Conservation (phyloP, 2,329 filamentous ascomycete species). For the Trichoderma sp. region DNA sequence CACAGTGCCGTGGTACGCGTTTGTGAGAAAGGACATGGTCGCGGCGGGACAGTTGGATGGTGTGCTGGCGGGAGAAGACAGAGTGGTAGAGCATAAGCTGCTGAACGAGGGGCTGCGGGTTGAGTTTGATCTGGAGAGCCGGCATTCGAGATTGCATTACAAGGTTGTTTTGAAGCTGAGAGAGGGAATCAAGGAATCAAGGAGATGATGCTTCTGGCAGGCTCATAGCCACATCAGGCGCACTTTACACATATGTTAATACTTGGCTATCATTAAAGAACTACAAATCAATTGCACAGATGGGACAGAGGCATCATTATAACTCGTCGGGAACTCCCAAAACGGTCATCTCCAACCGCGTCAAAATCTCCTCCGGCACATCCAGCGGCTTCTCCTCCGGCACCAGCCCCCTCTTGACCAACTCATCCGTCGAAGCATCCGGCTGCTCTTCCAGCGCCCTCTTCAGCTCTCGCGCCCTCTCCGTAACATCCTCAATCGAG, state of each 20-base stretch:
- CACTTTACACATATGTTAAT: background rate
- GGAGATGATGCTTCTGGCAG: background rate
- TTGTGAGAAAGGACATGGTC: constrained; percentile 30
- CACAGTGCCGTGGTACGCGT: constrained; percentile 35
- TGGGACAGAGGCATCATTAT: background rate
- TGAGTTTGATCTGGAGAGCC: constrained; percentile 31
- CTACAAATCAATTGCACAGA: background rate
- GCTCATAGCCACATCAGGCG: background rate
- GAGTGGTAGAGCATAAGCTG: background rate
- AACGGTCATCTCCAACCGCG: constrained; percentile 38
- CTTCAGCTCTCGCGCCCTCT: constrained; percentile 51
- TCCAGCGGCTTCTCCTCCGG: constrained; percentile 48
- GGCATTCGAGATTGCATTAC: constrained; percentile 34
- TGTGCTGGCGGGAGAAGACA: background rate
- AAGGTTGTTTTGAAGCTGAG: constrained; percentile 26
- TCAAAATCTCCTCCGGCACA: constrained; percentile 42
- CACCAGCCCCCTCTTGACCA: constrained; percentile 44
- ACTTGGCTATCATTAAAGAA: background rate
- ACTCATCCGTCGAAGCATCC: constrained; percentile 38
- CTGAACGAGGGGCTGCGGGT: constrained; percentile 18
- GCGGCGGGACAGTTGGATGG: constrained; percentile 27
- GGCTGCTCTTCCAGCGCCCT: constrained; percentile 45
- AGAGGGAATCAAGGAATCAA: background rate
- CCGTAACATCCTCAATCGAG: constrained; percentile 60
- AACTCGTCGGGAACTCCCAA: background rate